Evolutionary conservation across 2,329 filamentous ascomycete species (phyloP), one percentile per base, ranked within the genome.

Genomic region (Aspergillus amoenus): DNA sequence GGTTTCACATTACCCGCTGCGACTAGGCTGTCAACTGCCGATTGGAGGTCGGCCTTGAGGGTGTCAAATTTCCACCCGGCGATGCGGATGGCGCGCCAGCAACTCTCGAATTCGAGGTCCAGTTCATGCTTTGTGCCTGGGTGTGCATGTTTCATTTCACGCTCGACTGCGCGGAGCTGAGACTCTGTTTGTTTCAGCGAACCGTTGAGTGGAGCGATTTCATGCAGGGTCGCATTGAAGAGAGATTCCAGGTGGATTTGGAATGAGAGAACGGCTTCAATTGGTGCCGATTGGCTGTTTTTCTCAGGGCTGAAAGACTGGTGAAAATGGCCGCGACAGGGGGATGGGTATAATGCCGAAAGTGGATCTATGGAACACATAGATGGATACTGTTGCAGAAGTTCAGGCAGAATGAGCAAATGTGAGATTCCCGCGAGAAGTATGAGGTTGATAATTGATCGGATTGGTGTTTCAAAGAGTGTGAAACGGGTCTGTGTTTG

Each of bases 71-170:
- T 68, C 58, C 67, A 66, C 0, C 65, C 61, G 30, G 73, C 71
- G 9, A 69, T 60, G 46, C 70, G 66, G 3, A 71, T 62, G 15
- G 72, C 71, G 46, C 65, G 58, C 58, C 67, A 64, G 57, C 70
- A 69, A 48, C 73, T 71, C 47, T 68, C 63, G 54, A 74, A 75
- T 56, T 76, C 73, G 11, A 75, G 70, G 13, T 72, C 66, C 1
- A 75, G 67, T n/a, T 73, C 72, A 47, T 75, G 61, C 24, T 66
- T 69, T 2, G 59, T 67, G 21, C 66, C 65, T 13, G 70, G 66
- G 44, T 72, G 69, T 27, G 58, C 59, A n/a, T 57, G 55, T 46
- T 67, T 68, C 6, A 75, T 55, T 15, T 66, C 63, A 0, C 57
- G 42, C 40, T 73, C 67, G 17, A 73, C 55, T 21, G 63, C 62